These are phyloP conservation scores for Jatropha podagrica DNA, from an alignment of 441 rosid genomes.

Conservation along the genomic window DNA sequence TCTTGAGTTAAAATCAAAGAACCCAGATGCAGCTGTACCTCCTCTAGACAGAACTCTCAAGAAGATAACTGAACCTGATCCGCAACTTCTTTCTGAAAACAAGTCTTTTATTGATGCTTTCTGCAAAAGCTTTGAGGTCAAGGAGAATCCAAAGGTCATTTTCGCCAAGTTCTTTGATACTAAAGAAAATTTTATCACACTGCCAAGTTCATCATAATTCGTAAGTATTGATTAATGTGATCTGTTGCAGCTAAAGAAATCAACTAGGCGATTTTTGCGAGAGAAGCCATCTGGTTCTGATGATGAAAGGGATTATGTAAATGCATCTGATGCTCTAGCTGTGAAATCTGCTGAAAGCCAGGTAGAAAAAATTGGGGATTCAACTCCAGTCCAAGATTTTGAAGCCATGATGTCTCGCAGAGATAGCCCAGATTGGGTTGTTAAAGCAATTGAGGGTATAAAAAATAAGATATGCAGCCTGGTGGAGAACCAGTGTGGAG, in stretches of 20 bases:
- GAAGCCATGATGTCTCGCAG: slow-evolving; percentile 81
- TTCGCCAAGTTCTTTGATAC: background rate
- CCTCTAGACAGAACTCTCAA: slow-evolving; percentile 74
- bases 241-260: slow-evolving; percentile 67
- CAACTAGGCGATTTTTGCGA: slow-evolving; percentile 41
- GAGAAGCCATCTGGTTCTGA: slow-evolving; percentile 73
- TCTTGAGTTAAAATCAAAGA: slow-evolving; percentile 78
- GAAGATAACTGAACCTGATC: slow-evolving; percentile 71
- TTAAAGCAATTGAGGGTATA: slow-evolving; percentile 68
- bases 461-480: slow-evolving; percentile 49
- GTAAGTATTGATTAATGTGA: slow-evolving; percentile 5
- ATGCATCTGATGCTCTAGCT: slow-evolving; percentile 30
- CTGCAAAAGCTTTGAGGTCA: slow-evolving; percentile 60
- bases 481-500: slow-evolving; percentile 38
- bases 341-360: slow-evolving; percentile 30
- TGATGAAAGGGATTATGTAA: slow-evolving; percentile 40
- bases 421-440: slow-evolving; percentile 64
- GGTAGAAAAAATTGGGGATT: slow-evolving; percentile 55
- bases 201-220: slow-evolving; percentile 12
- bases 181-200: slow-evolving; percentile 11
- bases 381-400: slow-evolving; percentile 75
- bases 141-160: slow-evolving; percentile 78
- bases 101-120: slow-evolving; percentile 51
- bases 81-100: slow-evolving; percentile 49
- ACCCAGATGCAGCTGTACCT: slow-evolving; percentile 73